Evolutionary conservation across 192 early-diverging fungal species (phyloP).

Genomic region (Backusella circina): DNA sequence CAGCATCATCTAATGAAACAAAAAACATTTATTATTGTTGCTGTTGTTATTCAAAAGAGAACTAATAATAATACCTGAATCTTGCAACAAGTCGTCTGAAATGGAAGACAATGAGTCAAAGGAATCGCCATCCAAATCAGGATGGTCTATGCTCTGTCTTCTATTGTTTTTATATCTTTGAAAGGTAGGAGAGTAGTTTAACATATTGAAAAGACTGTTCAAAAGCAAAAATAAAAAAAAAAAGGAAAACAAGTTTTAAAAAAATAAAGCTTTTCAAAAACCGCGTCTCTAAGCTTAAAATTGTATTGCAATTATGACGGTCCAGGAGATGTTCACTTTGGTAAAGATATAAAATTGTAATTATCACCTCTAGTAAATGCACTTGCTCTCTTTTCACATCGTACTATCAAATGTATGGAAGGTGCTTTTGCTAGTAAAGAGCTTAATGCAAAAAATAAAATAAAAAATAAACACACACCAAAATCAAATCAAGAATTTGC

Average conservation of each 20-base stretch:
- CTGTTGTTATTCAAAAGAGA: background rate
- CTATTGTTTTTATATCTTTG: background rate
- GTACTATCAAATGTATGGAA: too few relatives aligned
- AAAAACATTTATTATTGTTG: background rate
- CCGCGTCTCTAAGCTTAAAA: background rate
- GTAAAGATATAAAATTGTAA: background rate
- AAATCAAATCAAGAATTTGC: background rate
- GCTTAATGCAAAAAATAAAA: background rate
- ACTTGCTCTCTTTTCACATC: background rate
- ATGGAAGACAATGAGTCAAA: background rate
- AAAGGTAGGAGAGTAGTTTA: background rate
- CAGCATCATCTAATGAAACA: too few relatives aligned
- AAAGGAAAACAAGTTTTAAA: background rate
- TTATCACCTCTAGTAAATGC: background rate
- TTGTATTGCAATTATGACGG: background rate
- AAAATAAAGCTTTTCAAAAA: background rate
- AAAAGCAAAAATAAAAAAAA: background rate
- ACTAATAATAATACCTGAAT: background rate
- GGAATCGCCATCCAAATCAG: background rate
- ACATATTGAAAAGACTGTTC: background rate
- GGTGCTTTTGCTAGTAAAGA: background rate
- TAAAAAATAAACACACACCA: too few relatives aligned
- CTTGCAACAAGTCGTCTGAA: background rate
- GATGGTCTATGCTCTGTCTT: conserved; percentile 4
- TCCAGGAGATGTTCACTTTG: background rate